A percentile compares a stretch with the other conserved stretches of the same genome.
Conservation (phyloP, 257 asterid species). For the Nicotiana undulata region DNA sequence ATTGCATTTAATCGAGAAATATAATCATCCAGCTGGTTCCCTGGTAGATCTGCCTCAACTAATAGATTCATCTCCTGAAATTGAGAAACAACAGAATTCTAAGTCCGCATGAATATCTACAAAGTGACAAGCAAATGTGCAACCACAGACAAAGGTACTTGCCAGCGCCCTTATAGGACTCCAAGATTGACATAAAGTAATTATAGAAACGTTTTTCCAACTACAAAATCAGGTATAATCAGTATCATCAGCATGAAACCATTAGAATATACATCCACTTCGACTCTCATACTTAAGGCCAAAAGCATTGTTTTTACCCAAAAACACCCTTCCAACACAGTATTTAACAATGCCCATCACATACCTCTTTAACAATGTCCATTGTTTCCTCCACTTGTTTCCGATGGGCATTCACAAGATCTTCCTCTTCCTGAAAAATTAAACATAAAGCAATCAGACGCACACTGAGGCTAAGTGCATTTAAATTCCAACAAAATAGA, state of each 20-base stretch:
- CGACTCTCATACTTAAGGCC: not conserved
- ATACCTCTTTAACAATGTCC: slow-evolving; percentile 74
- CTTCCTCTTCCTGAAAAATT: slow-evolving; percentile 69
- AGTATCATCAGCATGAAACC: not conserved
- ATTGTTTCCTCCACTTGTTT: slow-evolving; percentile 47
- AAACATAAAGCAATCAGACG: not conserved
- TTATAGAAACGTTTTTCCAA: not conserved
- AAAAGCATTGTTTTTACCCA: not conserved
- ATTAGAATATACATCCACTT: not conserved
- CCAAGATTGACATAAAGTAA: not conserved
- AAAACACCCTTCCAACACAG: not conserved
- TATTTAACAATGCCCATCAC: slow-evolving; percentile 1
- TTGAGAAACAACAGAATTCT: not conserved
- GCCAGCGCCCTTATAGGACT: not conserved
- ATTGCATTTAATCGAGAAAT: slow-evolving; percentile 67
- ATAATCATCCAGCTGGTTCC: slow-evolving; percentile 76
- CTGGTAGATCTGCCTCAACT: slow-evolving; percentile 96
- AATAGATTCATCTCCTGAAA: slow-evolving; percentile 90
- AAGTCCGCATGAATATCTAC: not conserved
- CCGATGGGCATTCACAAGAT: slow-evolving; percentile 43
- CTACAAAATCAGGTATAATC: not conserved
- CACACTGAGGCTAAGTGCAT: not conserved
- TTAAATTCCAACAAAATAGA: not conserved
- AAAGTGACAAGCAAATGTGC: not conserved
- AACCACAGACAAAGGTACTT: not conserved